Percentiles rank a stretch among this genome's conserved stretches.
phyloP scores from a whole-genome alignment of 257 asterid species.

The Solanum ossicruentum region DNA sequence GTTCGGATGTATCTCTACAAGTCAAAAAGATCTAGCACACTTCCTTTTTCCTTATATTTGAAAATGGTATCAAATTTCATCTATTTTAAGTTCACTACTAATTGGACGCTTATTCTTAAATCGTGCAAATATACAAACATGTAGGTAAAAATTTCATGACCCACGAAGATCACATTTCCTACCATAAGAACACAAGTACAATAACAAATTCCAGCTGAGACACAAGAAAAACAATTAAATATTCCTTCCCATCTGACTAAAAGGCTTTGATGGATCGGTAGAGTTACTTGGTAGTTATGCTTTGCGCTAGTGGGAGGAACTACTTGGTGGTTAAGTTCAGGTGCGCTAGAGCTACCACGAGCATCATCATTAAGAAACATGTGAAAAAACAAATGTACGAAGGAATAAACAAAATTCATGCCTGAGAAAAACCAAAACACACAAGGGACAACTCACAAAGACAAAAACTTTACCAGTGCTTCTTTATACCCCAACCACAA shows the following conservation, averaged over 20 bases:
- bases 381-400: neutral
- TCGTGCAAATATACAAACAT: neutral
- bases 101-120: neutral
- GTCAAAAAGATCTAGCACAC: neutral
- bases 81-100: neutral
- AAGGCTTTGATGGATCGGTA: neutral
- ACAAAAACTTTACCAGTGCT: neutral
- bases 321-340: neutral
- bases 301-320: neutral
- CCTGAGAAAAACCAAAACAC: neutral
- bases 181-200: neutral
- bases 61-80: neutral
- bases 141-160: neutral
- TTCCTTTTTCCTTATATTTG: neutral
- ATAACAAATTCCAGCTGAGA: neutral
- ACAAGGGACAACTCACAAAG: neutral
- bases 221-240: neutral
- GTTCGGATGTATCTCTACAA: neutral
- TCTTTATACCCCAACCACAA: neutral
- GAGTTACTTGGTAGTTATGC: neutral
- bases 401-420: neutral
- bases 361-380: neutral
- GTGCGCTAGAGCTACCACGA: neutral
- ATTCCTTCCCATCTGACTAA: neutral
- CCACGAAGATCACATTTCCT: neutral